phyloP scores from a whole-genome alignment of 495 filamentous ascomycete genomes.

The Thermothielavioides terrestris region DNA sequence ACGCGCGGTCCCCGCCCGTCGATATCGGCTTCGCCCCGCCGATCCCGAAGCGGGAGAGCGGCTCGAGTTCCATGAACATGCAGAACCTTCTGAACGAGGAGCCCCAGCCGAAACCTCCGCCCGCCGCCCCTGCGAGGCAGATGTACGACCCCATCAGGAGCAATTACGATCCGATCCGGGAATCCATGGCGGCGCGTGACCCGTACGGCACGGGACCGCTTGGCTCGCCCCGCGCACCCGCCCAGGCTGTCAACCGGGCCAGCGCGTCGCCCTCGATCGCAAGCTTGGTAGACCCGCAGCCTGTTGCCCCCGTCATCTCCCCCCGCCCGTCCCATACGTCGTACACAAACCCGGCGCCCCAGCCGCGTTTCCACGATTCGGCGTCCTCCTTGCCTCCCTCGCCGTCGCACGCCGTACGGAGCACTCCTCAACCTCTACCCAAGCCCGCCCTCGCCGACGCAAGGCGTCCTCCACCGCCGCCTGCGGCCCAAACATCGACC shows the following conservation, averaged over 20 bases:
- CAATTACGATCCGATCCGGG: slow-evolving; percentile 50
- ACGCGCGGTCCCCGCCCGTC: slow-evolving; percentile 19
- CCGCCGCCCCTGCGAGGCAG: slow-evolving; percentile 55
- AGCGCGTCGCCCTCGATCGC: slow-evolving; percentile 85
- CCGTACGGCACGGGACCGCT: slow-evolving; percentile 45
- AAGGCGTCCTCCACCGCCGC: slow-evolving; percentile 26
- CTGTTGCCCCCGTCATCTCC: slow-evolving; percentile 34
- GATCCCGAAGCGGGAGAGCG: slow-evolving; percentile 32
- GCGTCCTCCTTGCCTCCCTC: slow-evolving; percentile 22
- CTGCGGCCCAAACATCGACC: slow-evolving; percentile 16
- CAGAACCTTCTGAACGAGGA: slow-evolving; percentile 43
- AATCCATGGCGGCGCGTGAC: slow-evolving; percentile 40
- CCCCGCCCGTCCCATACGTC: slow-evolving; percentile 36
- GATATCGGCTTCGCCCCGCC: slow-evolving; percentile 18
- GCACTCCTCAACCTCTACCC: slow-evolving; percentile 24
- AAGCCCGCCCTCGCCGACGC: slow-evolving; percentile 29
- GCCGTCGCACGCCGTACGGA: slow-evolving; percentile 21
- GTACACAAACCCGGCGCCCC: slow-evolving; percentile 25
- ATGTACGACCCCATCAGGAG: slow-evolving; percentile 82
- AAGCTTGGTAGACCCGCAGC: slow-evolving; percentile 75
- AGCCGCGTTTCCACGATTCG: slow-evolving; percentile 24
- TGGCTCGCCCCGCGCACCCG: slow-evolving; percentile 46
- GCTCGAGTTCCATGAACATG: slow-evolving; percentile 43
- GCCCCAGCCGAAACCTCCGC: slow-evolving; percentile 31
- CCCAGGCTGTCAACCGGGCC: slow-evolving; percentile 51